Base-by-base conservation (phyloP, 371 early-diverging fungal genomes). In the Mucor saturninus region DNA sequence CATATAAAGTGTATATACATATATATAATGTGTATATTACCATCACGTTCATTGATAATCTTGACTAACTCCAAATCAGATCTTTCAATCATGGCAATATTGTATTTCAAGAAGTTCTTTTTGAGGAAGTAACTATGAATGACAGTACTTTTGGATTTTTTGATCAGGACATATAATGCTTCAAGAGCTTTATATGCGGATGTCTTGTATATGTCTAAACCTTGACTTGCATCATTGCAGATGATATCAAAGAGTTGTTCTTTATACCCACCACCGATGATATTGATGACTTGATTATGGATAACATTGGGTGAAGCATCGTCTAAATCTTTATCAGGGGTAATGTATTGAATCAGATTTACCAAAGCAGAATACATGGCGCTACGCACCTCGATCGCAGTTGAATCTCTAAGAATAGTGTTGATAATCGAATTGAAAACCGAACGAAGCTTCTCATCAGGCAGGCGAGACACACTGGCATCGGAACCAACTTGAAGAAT, bases 211-310 rank as follows among this genome's bases (percentile, higher is more conserved):
- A 90, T 86, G 46, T 84, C 87, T 38, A 83, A 77, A 2, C 90
- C 93, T 61, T 91, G 90, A 1, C 86, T 83, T 0, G 97, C 97
- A 77, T 98, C 98, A 3, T 81, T 76, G 66, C 91, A 89, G 4
- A 93, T 73, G 1, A 80, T 72, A 53, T 90, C 88, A 81, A 77
- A 65, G 85, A 86, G 5, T 87, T 69, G 3, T 77, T 68, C 58
- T 88, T 89, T 29, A 88, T 71, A 58, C 6, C 45, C 51, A 14
- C 45, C 38, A 3, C 13, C 10, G n/a, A 65, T 91, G 67, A 26
- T 81, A 71, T 48, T 91, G 89, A 26, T 91, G 86, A 52, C 79
- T 69, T 14, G 83, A 73, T 9, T 74, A 61, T 42, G 74, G 61
- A 53, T 72, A 48, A 45, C 21, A 2, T 21, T 21, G 4, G 46